Conservation (phyloP, 1,284 basidiomycete genomes). For the Abortiporus biennis region DNA sequence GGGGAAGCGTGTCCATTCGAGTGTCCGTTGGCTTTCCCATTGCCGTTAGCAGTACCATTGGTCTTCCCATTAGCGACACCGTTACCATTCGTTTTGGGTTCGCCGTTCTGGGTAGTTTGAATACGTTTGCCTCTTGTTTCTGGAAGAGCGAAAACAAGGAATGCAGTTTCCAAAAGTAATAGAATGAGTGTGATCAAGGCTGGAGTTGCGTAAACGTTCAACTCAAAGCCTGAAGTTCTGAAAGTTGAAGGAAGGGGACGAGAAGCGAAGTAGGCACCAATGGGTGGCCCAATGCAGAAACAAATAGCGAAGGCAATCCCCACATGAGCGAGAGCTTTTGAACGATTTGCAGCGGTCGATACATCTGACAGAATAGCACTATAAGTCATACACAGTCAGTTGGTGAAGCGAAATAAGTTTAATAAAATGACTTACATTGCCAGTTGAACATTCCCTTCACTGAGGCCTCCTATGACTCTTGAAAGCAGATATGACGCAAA, state of each 20-base stretch:
- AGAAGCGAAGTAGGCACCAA: slow-evolving; percentile 78
- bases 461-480: slow-evolving; percentile 81
- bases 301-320: slow-evolving; percentile 93
- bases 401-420: slow-evolving; percentile 1
- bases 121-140: slow-evolving; percentile 60
- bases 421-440: slow-evolving; percentile 52
- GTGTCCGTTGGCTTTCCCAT: slow-evolving; percentile 12
- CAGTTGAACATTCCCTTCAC: slow-evolving; percentile 83
- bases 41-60: slow-evolving; percentile 14
- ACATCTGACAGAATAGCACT: slow-evolving; percentile 90
- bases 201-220: slow-evolving; percentile 84
- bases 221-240: slow-evolving; percentile 52
- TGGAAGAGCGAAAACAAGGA: slow-evolving; percentile 67
- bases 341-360: slow-evolving; percentile 69
- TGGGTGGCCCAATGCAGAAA: slow-evolving; percentile 82
- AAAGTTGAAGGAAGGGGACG: slow-evolving; percentile 55
- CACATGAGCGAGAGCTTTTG: slow-evolving; percentile 82
- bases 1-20: slow-evolving; percentile 10
- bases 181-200: slow-evolving; percentile 74
- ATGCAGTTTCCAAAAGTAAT: slow-evolving; percentile 64
- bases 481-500: slow-evolving; percentile 88
- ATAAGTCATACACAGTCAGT: slow-evolving; percentile 6
- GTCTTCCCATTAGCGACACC: slow-evolving; percentile 15
- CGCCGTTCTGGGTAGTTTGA: slow-evolving; percentile 19
- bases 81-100: slow-evolving; percentile 17